Evolutionary conservation across 306 rosid genomes (phyloP), one percentile per base, ranked within the genome.

Genomic region (Notholithocarpus densiflorus): DNA sequence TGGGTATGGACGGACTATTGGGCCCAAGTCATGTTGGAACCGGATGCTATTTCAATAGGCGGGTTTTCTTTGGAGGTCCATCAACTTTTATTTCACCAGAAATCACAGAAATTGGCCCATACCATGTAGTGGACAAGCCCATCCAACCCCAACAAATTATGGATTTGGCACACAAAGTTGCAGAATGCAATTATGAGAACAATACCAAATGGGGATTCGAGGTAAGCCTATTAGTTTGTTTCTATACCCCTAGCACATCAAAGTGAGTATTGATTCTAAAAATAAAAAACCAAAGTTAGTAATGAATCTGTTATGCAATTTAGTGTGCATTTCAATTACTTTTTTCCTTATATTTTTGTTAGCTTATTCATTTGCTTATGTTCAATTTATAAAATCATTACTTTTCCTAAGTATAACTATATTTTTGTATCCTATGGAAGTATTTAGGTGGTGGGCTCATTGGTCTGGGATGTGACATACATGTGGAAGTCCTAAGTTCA

Each of bases 21-120:
- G 89, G 89, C 1, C 80, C 86, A 4, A 59, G 26, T 43, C 73
- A 85, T 76, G 5, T 83, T 0, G 87, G 89, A 12, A 81, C 84
- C 0, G 82, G 86, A 0, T 85, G 89, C 23, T 88, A 85, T 12
- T 88, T 88, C 68, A 51, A 14, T 1, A 62, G 89, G 5, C 80
- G 71, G 20, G 65, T 2, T 11, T 78, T 88, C 80, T 83, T 83
- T 26, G 91, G 89, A n/a, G 69, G 82, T 9, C 89, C 91, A 2
- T 78, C 62, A 1, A 9, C 64, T 17, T 19, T 81, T 1, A 24
- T 69, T 12, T 4, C 77, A 1, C 81, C 72, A 0, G 84, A 88
- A 21, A 62, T 85, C 14, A 61, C 56, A 1, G 31, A 78, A 26
- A 20, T 88, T 4, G 20, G 73, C 20, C 91, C 89, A 0, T 1